Evolutionary conservation across 495 filamentous ascomycete genomes (phyloP), one percentile per base, ranked within the genome.

Genomic region (Paragyromitra xinjiangensis): DNA sequence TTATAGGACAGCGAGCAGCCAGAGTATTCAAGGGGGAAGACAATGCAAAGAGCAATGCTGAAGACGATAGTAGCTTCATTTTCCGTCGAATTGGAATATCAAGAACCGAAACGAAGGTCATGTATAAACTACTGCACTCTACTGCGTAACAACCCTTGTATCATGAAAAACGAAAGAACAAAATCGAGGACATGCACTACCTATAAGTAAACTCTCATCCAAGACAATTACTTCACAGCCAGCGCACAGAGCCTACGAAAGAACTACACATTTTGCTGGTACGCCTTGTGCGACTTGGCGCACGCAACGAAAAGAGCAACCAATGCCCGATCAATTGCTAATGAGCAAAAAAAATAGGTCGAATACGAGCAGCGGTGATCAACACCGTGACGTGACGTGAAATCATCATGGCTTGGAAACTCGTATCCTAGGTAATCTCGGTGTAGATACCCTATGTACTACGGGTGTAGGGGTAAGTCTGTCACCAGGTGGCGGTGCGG

Each of bases 1-100:
- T 65, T 16, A 79, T 64, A 3, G 77, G 77, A 44, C 77, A 79
- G 19, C 59, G 39, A 26, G 73, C n/a, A 29, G 66, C 72, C 5
- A 70, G 5, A 6, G 72, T 24, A 42, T 29, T 3, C 29, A 56
- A n/a, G 22, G 51, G 2, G 19, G 40, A 64, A 55, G 44, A 37
- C 4, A 51, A 22, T 16, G n/a, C 37, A 56, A 42, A 19, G 29
- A 55, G 11, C 40, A 69, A 19, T 8, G 26, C 12, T 5, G 7
- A 19, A 45, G 19, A 75, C 11, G 45, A 56, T 12, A 39, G 37
- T 34, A 69, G 14, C 19, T 39, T 16, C 64, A 63, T 75, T 50
- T 19, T 37, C 29, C 8, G 26, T 26, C 9, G 55, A 37, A 6
- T 50, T 66, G 24, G 0, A 53, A 58, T 61, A 67, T 19, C n/a